These are phyloP conservation scores for Panicum hallii DNA, from an alignment of 202 grass and related monocot genomes.

Conservation along the genomic window DNA sequence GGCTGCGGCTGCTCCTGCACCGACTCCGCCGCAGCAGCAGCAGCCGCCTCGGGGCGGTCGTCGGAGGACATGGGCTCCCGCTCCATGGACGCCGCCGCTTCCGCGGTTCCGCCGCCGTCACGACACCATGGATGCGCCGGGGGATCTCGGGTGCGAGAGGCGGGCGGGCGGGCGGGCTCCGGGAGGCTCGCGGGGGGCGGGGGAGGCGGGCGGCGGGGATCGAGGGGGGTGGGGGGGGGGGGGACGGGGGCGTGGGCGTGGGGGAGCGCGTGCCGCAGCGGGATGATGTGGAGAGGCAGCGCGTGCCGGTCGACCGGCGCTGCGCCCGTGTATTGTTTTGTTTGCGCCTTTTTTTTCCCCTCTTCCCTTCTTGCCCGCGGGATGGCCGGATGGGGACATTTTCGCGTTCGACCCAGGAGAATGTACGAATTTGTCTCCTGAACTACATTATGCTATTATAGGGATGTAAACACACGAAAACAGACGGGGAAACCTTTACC, in stretches of 20 bases:
- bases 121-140: conserved; percentile 48
- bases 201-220: conserved; percentile 29
- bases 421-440: too few relatives aligned
- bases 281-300: conserved; percentile 18
- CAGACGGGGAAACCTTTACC: too few relatives aligned
- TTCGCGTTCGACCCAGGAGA: too few relatives aligned
- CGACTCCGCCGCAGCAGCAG: conserved; percentile 13
- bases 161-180: conserved; percentile 7
- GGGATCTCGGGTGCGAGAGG: background rate
- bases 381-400: too few relatives aligned
- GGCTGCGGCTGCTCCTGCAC: conserved; percentile 24
- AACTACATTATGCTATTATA: too few relatives aligned
- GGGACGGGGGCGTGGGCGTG: background rate
- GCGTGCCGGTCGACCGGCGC: background rate
- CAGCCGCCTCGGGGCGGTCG: conserved; percentile 52
- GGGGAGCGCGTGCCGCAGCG: conserved; percentile 41
- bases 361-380: too few relatives aligned
- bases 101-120: conserved; percentile 37
- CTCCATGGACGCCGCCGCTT: conserved; percentile 58
- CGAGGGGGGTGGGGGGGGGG: conserved; percentile 25
- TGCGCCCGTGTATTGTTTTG: background rate
- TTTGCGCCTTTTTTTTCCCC: too few relatives aligned
- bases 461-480: too few relatives aligned
- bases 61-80: conserved; percentile 65
- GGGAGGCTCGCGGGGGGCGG: background rate